Evolutionary conservation across 2,329 filamentous ascomycete genomes (phyloP).

Genomic region (Fusarium burgessii): DNA sequence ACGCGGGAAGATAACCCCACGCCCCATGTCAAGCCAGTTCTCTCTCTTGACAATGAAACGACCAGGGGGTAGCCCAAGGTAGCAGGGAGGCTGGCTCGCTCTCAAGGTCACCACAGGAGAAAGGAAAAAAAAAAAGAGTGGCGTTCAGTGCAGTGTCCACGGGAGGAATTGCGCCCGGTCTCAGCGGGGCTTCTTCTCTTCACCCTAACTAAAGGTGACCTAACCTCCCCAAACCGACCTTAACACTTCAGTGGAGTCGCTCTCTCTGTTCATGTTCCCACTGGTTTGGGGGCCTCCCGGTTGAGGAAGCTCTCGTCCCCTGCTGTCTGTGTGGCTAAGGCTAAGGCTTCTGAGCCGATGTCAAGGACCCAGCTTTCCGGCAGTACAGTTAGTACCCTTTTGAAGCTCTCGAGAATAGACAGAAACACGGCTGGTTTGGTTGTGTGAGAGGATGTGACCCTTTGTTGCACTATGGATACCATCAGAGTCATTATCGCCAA

Average conservation of each 20-base stretch:
- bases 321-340: slow-evolving; percentile 38
- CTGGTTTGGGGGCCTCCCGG: slow-evolving; percentile 24
- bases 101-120: slow-evolving; percentile 13
- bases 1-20: slow-evolving; percentile 38
- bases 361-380: slow-evolving; percentile 29
- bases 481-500: slow-evolving; percentile 5
- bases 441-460: slow-evolving; percentile 29
- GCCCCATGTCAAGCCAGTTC: slow-evolving; percentile 10
- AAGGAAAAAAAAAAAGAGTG: slow-evolving; percentile 23
- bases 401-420: slow-evolving; percentile 20
- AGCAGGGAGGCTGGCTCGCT: slow-evolving; percentile 13
- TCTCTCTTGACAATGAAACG: slow-evolving; percentile 19
- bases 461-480: slow-evolving; percentile 19
- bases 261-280: neutral
- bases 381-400: neutral
- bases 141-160: slow-evolving; percentile 15
- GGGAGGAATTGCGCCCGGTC: slow-evolving; percentile 35
- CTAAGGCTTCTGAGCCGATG: slow-evolving; percentile 14
- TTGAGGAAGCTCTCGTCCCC: slow-evolving; percentile 28
- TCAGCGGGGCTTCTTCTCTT: slow-evolving; percentile 31
- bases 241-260: slow-evolving; percentile 26
- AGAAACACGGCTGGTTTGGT: slow-evolving; percentile 2
- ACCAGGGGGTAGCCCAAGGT: slow-evolving; percentile 22
- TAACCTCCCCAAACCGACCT: slow-evolving; percentile 25
- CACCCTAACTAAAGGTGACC: slow-evolving; percentile 7